Evolutionary conservation across 306 rosid genomes (phyloP).

Genomic region (Abrus pulchellus): DNA sequence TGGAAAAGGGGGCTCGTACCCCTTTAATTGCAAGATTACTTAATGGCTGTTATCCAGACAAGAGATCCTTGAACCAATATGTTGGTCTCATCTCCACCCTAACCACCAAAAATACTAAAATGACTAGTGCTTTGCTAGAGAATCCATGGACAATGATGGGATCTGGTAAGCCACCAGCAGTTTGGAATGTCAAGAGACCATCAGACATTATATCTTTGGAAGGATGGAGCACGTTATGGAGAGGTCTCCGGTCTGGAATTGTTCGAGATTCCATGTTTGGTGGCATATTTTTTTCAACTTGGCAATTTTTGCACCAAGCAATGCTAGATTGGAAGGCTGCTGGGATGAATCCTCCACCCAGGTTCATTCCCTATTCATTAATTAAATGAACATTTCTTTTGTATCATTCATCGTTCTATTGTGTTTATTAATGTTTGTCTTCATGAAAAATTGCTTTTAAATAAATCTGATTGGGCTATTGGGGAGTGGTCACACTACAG

Average conservation of each 20-base stretch:
- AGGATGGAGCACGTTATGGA: constrained; percentile 90
- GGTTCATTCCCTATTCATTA: constrained; percentile 61
- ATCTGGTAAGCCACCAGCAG: constrained; percentile 84
- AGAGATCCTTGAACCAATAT: constrained; percentile 66
- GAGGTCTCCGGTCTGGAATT: constrained; percentile 83
- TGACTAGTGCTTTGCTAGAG: constrained; percentile 70
- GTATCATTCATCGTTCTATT: constrained; percentile 31
- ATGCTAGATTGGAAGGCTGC: constrained; percentile 91
- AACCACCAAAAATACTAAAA: constrained; percentile 69
- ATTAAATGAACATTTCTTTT: constrained; percentile 19
- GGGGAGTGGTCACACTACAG: constrained; percentile 32
- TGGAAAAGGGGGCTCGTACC: constrained; percentile 59
- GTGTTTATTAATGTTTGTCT: constrained; percentile 3
- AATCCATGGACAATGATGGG: constrained; percentile 98
- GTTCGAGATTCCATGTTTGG: constrained; percentile 88
- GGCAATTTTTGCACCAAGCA: constrained; percentile 87
- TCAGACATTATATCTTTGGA: constrained; percentile 75
- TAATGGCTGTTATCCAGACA: constrained; percentile 74
- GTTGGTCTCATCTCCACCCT: constrained; percentile 80
- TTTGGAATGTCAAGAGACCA: constrained; percentile 67
- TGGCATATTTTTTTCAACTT: constrained; percentile 83
- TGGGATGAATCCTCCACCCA: constrained; percentile 85
- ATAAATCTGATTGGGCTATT: constrained; percentile 28
- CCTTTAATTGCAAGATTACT: constrained; percentile 72
- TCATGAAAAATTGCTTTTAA: constrained; percentile 21